These are phyloP conservation scores for Oryza meridionalis DNA, from an alignment of 176 grass and related monocot genomes.

Conservation along the genomic window DNA sequence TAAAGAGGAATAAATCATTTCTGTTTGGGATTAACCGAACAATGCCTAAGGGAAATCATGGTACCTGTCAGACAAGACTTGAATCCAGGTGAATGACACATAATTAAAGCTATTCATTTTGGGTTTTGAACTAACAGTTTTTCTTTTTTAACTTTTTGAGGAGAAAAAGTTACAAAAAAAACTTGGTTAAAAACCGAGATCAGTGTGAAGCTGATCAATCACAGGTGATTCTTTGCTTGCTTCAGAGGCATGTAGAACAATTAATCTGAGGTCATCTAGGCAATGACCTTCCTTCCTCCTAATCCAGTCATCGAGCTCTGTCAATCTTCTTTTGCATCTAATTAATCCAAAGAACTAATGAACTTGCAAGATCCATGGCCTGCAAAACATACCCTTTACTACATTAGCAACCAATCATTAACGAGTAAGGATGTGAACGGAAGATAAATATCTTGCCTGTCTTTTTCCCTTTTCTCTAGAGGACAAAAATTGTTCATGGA, in stretches of 20 bases:
- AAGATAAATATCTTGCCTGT: neutral
- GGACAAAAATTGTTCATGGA: neutral
- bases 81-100: too few relatives aligned
- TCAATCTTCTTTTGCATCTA: neutral
- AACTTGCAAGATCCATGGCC: conserved; percentile 49
- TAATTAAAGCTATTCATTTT: neutral
- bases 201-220: neutral
- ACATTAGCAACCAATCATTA: neutral
- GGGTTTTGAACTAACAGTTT: neutral
- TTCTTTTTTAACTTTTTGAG: neutral
- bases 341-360: conserved; percentile 9
- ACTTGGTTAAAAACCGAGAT: neutral
- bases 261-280: conserved; percentile 1
- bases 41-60: too few relatives aligned
- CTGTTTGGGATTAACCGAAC: too few relatives aligned
- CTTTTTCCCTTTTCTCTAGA: neutral
- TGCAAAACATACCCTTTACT: conserved; percentile 11
- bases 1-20: too few relatives aligned
- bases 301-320: neutral
- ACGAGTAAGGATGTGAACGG: neutral
- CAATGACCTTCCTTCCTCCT: conserved; percentile 30
- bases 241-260: neutral
- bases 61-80: too few relatives aligned
- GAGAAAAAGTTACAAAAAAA: neutral
- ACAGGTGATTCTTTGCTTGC: neutral